A percentile compares a stretch with the other conserved stretches of the same genome.
Evolutionary conservation across 176 grass and related monocot genomes (phyloP).

Genomic region (Musa troglodytarum): DNA sequence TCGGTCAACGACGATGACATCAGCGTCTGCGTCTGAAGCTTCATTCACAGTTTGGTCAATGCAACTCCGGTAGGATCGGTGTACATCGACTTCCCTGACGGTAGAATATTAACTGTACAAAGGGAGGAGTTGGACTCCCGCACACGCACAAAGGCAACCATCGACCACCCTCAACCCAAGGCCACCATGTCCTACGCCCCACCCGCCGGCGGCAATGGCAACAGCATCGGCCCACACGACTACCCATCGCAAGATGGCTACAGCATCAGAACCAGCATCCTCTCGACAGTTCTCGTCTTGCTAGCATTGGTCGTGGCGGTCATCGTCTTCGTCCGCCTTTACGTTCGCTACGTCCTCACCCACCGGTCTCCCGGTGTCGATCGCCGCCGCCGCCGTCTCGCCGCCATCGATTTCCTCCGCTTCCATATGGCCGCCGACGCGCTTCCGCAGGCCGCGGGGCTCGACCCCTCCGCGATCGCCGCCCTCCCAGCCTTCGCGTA

Average conservation of each 20-base stretch:
- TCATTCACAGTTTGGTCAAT: too few relatives aligned
- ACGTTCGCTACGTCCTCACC: slow-evolving; percentile 32
- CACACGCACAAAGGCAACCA: background rate
- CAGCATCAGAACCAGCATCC: slow-evolving; percentile 18
- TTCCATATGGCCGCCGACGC: slow-evolving; percentile 6
- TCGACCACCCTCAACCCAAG: background rate
- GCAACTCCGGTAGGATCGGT: too few relatives aligned
- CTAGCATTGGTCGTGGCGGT: slow-evolving; percentile 35
- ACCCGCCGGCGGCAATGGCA: background rate
- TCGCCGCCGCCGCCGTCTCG: background rate
- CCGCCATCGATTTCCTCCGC: background rate
- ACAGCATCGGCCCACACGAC: too few relatives aligned
- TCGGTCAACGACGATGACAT: too few relatives aligned
- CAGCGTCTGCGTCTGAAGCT: too few relatives aligned
- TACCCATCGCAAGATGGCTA: background rate
- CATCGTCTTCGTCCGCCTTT: slow-evolving; percentile 43
- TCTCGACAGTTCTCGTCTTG: slow-evolving; percentile 37
- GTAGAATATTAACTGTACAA: too few relatives aligned
- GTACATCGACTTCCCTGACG: too few relatives aligned
- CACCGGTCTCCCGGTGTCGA: background rate
- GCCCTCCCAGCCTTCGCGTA: slow-evolving; percentile 37
- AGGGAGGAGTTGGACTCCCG: too few relatives aligned
- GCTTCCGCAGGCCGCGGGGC: slow-evolving; percentile 1
- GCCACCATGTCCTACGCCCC: background rate
- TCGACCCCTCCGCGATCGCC: slow-evolving; percentile 28